phyloP scores from a whole-genome alignment of 2,329 filamentous ascomycete species.

The Phialemoniopsis sp. region DNA sequence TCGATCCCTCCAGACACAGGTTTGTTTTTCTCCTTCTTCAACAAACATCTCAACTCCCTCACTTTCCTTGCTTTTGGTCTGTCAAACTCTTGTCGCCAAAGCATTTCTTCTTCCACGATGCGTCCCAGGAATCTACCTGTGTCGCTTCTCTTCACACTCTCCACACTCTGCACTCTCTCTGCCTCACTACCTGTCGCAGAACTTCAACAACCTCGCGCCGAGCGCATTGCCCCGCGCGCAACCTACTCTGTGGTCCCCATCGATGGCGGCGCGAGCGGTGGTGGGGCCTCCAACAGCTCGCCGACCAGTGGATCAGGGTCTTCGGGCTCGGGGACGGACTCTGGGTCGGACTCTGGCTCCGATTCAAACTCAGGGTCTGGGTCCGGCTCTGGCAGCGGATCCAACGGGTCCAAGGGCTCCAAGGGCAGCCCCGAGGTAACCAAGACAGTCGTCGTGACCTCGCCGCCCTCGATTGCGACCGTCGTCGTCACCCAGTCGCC shows the following conservation, averaged over 20 bases:
- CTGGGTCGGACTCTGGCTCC: constrained; percentile 9
- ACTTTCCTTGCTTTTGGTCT: constrained; percentile 4
- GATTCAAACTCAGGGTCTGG: constrained; percentile 7
- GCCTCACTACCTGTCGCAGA: constrained; percentile 20
- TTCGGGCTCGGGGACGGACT: constrained; percentile 6
- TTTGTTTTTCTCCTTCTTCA: constrained; percentile 2
- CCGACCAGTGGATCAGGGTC: constrained; percentile 4
- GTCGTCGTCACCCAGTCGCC: constrained; percentile 16
- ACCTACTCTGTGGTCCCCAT: constrained; percentile 33
- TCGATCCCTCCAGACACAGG: constrained; percentile 2
- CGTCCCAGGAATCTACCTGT: constrained; percentile 14
- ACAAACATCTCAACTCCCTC: too few relatives aligned
- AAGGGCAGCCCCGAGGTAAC: constrained; percentile 13
- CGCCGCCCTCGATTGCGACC: constrained; percentile 12
- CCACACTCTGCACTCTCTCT: constrained; percentile 13
- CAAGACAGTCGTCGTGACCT: constrained; percentile 14
- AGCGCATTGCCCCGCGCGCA: constrained; percentile 20
- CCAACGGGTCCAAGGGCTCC: too few relatives aligned
- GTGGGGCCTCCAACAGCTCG: constrained; percentile 2
- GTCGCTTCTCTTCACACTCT: constrained; percentile 17
- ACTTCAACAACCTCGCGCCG: constrained; percentile 5
- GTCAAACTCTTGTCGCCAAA: not conserved
- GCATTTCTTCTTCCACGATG: constrained; percentile 18
- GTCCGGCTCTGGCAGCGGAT: constrained; percentile 5
- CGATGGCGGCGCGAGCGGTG: constrained; percentile 17